Percentiles rank a stretch among this genome's conserved stretches.
These are phyloP conservation scores for Chaetomium cochliodes DNA, from an alignment of 495 filamentous ascomycete genomes.

Conservation along the genomic window DNA sequence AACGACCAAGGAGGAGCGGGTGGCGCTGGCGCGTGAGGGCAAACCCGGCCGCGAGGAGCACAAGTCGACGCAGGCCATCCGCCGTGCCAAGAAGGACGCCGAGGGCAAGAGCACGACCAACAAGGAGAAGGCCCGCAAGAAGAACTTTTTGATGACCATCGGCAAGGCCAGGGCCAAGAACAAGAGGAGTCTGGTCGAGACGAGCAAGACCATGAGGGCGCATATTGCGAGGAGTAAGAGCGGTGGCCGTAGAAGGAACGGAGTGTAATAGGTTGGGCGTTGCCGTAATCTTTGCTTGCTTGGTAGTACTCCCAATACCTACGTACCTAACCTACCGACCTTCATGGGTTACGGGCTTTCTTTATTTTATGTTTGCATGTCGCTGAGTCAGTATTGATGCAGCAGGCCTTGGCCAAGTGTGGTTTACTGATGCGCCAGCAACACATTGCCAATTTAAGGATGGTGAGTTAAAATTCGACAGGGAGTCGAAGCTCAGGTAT, in stretches of 20 bases:
- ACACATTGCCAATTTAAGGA: too few relatives aligned
- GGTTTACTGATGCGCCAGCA: too few relatives aligned
- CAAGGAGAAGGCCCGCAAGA: constrained; percentile 91
- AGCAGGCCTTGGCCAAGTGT: too few relatives aligned
- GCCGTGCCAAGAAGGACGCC: constrained; percentile 78
- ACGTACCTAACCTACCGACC: too few relatives aligned
- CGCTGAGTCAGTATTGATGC: too few relatives aligned
- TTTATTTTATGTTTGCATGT: too few relatives aligned
- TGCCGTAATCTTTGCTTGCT: too few relatives aligned
- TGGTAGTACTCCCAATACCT: too few relatives aligned
- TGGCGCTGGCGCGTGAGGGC: constrained; percentile 73
- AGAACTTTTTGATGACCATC: constrained; percentile 98
- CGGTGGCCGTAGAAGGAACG: constrained; percentile 78
- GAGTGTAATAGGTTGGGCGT: constrained; percentile 10
- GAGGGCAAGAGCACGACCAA: constrained; percentile 96
- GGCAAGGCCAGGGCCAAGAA: constrained; percentile 91
- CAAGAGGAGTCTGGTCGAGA: constrained; percentile 86
- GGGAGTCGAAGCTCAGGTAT: too few relatives aligned
- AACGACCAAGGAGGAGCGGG: constrained; percentile 72
- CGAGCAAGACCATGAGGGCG: constrained; percentile 69
- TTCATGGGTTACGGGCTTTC: too few relatives aligned
- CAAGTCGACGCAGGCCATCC: constrained; percentile 74
- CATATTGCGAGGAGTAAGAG: constrained; percentile 82
- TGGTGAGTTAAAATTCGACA: too few relatives aligned
- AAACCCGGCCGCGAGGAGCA: constrained; percentile 71